Evolutionary conservation across 1,284 basidiomycete species (phyloP).

Genomic region (Ceratobasidium sp.): DNA sequence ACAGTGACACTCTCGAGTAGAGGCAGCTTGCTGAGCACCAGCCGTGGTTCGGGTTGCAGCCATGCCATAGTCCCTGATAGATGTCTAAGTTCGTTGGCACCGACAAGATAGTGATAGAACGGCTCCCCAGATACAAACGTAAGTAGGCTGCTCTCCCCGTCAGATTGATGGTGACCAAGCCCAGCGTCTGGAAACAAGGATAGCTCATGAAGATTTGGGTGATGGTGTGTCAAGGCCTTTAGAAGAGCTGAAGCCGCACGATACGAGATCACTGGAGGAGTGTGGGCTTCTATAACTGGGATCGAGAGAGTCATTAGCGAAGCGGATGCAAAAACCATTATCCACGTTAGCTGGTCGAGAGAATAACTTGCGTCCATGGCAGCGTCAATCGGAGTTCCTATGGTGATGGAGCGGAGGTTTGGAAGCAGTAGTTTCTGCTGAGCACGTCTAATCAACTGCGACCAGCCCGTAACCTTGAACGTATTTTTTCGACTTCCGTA

Average conservation of each 20-base stretch:
- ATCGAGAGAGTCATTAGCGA: background rate
- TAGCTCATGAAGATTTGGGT: background rate
- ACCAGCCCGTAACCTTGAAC: background rate
- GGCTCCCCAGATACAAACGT: background rate
- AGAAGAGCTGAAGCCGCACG: background rate
- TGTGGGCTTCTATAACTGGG: no score
- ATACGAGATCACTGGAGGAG: background rate
- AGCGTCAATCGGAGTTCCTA: background rate
- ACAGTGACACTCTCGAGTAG: background rate
- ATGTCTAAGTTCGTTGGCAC: background rate
- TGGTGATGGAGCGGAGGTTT: background rate
- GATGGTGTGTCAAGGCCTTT: background rate
- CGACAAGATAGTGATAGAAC: background rate
- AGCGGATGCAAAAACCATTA: background rate
- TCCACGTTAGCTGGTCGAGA: slow-evolving; percentile 1
- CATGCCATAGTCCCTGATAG: background rate
- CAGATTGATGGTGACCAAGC: background rate
- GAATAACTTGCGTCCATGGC: no score
- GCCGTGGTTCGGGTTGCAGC: background rate
- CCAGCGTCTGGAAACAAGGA: background rate
- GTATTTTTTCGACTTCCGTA: background rate
- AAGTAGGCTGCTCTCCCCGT: background rate
- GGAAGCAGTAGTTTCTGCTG: background rate
- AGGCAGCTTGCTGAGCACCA: background rate
- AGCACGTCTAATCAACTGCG: background rate